phyloP scores from a whole-genome alignment of 495 filamentous ascomycete species.

The Talaromyces stipitatus region DNA sequence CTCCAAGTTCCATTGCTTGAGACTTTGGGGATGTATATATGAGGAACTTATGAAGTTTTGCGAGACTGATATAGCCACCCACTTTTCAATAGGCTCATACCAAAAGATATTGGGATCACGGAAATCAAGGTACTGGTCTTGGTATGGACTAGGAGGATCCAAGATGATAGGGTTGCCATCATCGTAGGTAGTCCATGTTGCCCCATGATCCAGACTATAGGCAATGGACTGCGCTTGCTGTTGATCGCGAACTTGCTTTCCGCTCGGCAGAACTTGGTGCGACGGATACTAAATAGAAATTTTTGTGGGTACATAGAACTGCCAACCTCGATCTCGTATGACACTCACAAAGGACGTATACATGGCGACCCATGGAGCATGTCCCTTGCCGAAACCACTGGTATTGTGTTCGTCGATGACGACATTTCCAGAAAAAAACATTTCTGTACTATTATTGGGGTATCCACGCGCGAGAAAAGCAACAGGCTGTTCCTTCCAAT shows the following conservation, averaged over 20 bases:
- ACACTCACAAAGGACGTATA: constrained; percentile 40
- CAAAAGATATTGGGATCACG: constrained; percentile 52
- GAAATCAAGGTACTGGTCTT: constrained; percentile 33
- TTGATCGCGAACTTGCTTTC: constrained; percentile 18
- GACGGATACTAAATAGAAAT: constrained; percentile 13
- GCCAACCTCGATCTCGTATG: not conserved
- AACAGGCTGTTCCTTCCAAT: constrained; percentile 30
- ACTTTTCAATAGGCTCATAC: constrained; percentile 35
- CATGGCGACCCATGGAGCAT: constrained; percentile 46
- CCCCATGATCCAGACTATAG: constrained; percentile 47
- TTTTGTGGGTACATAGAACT: not conserved
- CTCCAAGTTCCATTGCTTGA: constrained; percentile 44
- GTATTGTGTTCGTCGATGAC: constrained; percentile 50
- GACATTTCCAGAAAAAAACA: constrained; percentile 46
- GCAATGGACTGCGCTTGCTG: constrained; percentile 49
- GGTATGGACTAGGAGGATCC: constrained; percentile 24
- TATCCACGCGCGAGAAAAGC: constrained; percentile 32
- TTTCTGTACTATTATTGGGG: constrained; percentile 35
- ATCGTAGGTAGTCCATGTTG: constrained; percentile 43
- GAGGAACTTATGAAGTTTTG: constrained; percentile 42
- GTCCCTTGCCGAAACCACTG: constrained; percentile 47
- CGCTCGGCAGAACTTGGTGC: constrained; percentile 18
- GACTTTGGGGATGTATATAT: constrained; percentile 45
- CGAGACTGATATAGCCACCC: constrained; percentile 44
- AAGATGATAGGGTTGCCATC: constrained; percentile 44